Base-by-base conservation (phyloP, 2,329 filamentous ascomycete species). In the Pyrenochaeta sp. region DNA sequence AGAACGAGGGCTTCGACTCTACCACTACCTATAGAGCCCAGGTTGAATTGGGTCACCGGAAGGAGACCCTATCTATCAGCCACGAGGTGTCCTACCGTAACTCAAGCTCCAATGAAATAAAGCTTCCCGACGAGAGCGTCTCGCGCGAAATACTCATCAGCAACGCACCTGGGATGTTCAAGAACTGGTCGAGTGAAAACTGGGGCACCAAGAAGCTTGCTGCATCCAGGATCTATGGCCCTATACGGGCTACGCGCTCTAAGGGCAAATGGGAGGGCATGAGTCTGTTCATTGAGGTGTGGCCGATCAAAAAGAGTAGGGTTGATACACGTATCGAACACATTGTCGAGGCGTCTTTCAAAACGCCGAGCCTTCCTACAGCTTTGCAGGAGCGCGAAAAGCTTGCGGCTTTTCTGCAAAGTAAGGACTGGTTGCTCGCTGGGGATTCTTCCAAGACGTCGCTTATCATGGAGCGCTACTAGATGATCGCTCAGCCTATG, bases 11-110 rank as follows among this genome's bases (percentile, higher is more conserved):
- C 31, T 77, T 75, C 54, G 69, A 75, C 45, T 62, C 64, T n/a
- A 56, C 67, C 27, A 60, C 54, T 20, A 69, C 63, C 36, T 77
- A 74, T 54, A 63, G 72, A 7, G 71, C 75, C 3, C 69, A 78
- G 63, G 65, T 77, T 29, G 74, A 78, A 53, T 72, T 71, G 68
- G 73, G 72, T 11, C 74, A 72, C 57, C 53, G 56, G 45, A 69
- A 68, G 51, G 62, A 74, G 57, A 76, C 74, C 15, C 69, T 78
- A 36, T 76, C 74, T 17, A 71, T 77, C 47, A 71, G 65, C 49
- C 65, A 68, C 40, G 55, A 73, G 43, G 68, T 74, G 45, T 56
- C 53, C 7, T 60, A 51, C 1, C 60, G 61, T n/a, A 57, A 59
- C 14, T 49, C 54, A 10, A 64, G 64, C 14, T 65, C 64, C 49